phyloP scores from a whole-genome alignment of 192 early-diverging fungal species.

The Lobosporangium transversale region DNA sequence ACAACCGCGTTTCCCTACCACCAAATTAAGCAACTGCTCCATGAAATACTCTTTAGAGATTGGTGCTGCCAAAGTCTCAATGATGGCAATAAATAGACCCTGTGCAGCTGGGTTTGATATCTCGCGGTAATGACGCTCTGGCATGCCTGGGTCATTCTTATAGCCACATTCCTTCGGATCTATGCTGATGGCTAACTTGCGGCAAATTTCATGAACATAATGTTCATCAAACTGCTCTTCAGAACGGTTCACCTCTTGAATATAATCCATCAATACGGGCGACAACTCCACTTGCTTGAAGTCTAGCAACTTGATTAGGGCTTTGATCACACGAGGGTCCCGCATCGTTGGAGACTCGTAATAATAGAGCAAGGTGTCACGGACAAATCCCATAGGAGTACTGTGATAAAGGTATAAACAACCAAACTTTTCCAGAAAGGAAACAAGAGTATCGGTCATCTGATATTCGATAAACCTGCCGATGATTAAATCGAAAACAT shows the following conservation, averaged over 20 bases:
- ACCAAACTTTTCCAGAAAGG: conserved; percentile 71
- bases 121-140: conserved; percentile 68
- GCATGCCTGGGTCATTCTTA: conserved; percentile 55
- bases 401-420: conserved; percentile 72
- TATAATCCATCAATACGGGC: conserved; percentile 50
- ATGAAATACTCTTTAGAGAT: conserved; percentile 53
- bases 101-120: conserved; percentile 71
- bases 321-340: conserved; percentile 58
- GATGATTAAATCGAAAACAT: conserved; percentile 73
- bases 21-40: conserved; percentile 53
- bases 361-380: conserved; percentile 74
- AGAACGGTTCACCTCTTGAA: conserved; percentile 53
- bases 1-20: conserved; percentile 54
- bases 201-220: conserved; percentile 63
- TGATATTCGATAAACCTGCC: conserved; percentile 74
- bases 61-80: conserved; percentile 59
- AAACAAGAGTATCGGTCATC: conserved; percentile 64
- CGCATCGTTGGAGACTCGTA: conserved; percentile 70
- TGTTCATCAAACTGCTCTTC: conserved; percentile 56
- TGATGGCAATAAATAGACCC: conserved; percentile 60
- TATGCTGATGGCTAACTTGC: conserved; percentile 60
- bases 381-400: conserved; percentile 73
- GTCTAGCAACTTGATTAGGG: conserved; percentile 37
- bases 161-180: conserved; percentile 64
- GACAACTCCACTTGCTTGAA: conserved; percentile 33